These are phyloP conservation scores for Smallanthus sonchifolius DNA, from an alignment of 129 eudicot species.

Conservation along the genomic window DNA sequence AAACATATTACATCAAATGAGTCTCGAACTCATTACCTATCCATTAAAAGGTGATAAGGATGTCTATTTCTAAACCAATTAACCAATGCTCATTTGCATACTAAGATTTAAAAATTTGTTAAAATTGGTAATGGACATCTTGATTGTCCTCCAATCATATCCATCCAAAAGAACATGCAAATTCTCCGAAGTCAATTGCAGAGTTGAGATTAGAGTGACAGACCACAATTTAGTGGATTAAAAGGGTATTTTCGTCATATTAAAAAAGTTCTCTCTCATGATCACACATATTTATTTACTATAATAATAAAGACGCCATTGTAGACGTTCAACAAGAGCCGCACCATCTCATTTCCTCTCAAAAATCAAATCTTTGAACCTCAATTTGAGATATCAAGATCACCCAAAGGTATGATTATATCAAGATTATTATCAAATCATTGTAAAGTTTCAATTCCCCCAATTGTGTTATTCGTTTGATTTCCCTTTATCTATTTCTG, in stretches of 20 bases:
- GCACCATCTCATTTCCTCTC: neutral
- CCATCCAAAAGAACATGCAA: neutral
- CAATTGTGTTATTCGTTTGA: neutral
- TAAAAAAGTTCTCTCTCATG: neutral
- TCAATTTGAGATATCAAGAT: neutral
- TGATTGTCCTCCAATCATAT: neutral
- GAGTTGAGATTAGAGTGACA: neutral
- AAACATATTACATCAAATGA: too few species aligned
- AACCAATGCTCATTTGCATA: too few species aligned
- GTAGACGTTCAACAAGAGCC: neutral
- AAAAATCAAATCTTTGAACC: constrained; percentile 2
- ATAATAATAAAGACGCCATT: neutral
- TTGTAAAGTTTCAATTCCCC: neutral
- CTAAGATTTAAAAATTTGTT: neutral
- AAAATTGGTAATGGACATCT: neutral
- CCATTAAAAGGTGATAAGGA: too few species aligned
- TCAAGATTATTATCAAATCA: neutral
- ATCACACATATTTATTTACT: neutral
- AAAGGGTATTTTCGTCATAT: constrained; percentile 19
- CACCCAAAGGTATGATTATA: constrained; percentile 4
- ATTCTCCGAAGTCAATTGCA: neutral
- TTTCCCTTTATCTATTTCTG: neutral
- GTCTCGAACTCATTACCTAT: too few species aligned
- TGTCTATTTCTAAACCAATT: too few species aligned
- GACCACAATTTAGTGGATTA: neutral